Percentiles rank a stretch among this genome's conserved stretches.
These are phyloP conservation scores for Saccharum officinarum DNA, from an alignment of 176 grass and related monocot species.

Conservation along the genomic window DNA sequence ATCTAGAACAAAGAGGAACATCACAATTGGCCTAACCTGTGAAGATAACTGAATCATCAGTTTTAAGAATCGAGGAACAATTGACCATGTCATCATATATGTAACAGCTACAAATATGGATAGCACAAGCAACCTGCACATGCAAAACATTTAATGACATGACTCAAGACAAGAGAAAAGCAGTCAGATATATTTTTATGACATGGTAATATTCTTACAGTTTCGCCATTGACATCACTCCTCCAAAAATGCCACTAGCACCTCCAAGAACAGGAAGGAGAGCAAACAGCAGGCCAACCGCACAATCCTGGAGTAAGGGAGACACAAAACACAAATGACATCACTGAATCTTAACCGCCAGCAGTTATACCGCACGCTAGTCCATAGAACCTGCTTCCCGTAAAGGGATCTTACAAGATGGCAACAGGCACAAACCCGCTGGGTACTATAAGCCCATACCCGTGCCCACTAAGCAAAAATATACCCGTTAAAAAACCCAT, in stretches of 20 bases:
- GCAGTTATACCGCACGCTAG: not conserved
- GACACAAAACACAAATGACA: not conserved
- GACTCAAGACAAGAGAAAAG: conserved; percentile 2
- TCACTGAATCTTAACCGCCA: not conserved
- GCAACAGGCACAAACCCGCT: no score
- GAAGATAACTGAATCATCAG: conserved; percentile 98
- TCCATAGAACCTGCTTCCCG: not conserved
- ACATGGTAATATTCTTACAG: conserved; percentile 53
- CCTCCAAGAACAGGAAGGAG: conserved; percentile 94
- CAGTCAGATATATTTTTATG: not conserved
- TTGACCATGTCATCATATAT: conserved; percentile 91
- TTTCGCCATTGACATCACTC: conserved; percentile 93
- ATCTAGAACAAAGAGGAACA: conserved; percentile 24
- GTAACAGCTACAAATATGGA: conserved; percentile 80
- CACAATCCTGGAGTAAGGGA: conserved; percentile 85
- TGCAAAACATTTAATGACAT: conserved; percentile 36
- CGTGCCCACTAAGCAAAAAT: no score
- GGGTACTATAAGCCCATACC: no score
- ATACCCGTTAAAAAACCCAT: no score
- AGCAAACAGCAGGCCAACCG: conserved; percentile 92
- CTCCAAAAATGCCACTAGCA: conserved; percentile 79
- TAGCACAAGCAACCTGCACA: conserved; percentile 85
- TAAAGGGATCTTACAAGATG: not conserved
- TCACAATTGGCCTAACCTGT: conserved; percentile 64
- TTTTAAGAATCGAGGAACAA: conserved; percentile 96